These are phyloP conservation scores for Pichia terricola DNA, from an alignment of 1,139 yeast species.

Conservation along the genomic window DNA sequence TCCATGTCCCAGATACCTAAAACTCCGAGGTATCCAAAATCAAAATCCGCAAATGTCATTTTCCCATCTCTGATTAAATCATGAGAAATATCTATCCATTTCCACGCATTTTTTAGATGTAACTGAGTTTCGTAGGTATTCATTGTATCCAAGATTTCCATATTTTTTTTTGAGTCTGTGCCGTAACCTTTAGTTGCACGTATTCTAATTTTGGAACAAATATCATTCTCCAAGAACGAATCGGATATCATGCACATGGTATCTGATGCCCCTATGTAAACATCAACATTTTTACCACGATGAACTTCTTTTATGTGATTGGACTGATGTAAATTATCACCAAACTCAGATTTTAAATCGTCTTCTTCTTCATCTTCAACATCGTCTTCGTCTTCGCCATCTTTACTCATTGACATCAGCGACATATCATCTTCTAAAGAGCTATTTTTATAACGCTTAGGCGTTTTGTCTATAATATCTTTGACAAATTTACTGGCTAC, in stretches of 20 bases:
- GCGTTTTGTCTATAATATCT: constrained; percentile 12
- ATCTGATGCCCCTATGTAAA: constrained; percentile 3
- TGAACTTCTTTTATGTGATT: not conserved
- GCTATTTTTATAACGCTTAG: too few species aligned
- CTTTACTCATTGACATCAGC: not conserved
- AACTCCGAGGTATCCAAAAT: constrained; percentile 83
- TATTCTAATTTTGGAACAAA: constrained; percentile 54
- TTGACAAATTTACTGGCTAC: constrained; percentile 33
- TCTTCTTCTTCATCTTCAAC: not conserved
- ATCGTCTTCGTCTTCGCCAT: not conserved
- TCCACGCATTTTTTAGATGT: constrained; percentile 73
- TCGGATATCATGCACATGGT: constrained; percentile 13
- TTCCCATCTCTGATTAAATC: constrained; percentile 59
- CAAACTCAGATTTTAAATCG: constrained; percentile 10
- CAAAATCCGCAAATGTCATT: constrained; percentile 59
- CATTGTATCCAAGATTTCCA: constrained; percentile 46
- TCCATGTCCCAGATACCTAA: constrained; percentile 84
- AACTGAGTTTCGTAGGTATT: constrained; percentile 47
- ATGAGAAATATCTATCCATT: constrained; percentile 72
- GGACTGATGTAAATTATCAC: not conserved
- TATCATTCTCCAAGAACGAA: constrained; percentile 44
- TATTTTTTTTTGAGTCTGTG: constrained; percentile 56
- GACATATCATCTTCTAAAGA: too few species aligned
- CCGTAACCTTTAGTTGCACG: constrained; percentile 73
- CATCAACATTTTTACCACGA: constrained; percentile 4